These are phyloP conservation scores for Tremellales sp. DNA, from an alignment of 1,284 basidiomycete species.

Conservation along the genomic window DNA sequence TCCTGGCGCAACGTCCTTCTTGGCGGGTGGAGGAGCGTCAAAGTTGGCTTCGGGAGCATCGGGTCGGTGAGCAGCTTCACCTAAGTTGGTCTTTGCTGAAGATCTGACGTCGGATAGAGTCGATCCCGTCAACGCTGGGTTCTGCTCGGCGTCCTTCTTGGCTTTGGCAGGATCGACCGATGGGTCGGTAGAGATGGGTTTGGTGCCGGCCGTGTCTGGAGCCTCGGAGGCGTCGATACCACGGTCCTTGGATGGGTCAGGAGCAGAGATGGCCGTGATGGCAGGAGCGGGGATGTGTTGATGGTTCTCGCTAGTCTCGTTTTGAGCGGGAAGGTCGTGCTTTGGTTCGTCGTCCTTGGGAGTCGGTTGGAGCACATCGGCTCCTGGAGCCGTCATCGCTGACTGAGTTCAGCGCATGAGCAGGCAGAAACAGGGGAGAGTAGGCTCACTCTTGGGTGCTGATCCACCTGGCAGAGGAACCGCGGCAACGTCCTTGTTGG, in stretches of 20 bases:
- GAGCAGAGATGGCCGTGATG: constrained; percentile 29
- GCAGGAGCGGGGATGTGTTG: constrained; percentile 32
- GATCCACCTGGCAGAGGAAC: constrained; percentile 19
- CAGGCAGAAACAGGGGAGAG: not conserved
- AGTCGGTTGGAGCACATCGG: constrained; percentile 9
- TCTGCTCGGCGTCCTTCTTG: constrained; percentile 26
- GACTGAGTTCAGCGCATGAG: constrained; percentile 4
- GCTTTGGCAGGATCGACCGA: constrained; percentile 24
- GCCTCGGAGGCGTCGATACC: constrained; percentile 16
- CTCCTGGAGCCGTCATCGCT: not conserved
- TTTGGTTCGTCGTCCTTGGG: constrained; percentile 13
- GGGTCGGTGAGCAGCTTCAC: constrained; percentile 3
- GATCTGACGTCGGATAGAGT: constrained; percentile 1
- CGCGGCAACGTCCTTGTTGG: constrained; percentile 4
- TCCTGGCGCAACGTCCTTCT: constrained; percentile 1
- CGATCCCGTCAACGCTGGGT: constrained; percentile 7
- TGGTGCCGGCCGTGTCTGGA: constrained; percentile 20
- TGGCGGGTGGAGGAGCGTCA: not conserved
- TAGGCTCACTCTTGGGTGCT: constrained; percentile 22
- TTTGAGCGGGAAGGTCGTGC: constrained; percentile 38
- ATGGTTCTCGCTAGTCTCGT: constrained; percentile 37
- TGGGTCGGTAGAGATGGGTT: constrained; percentile 25
- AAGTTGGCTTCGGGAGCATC: constrained; percentile 11
- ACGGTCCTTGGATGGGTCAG: constrained; percentile 39
- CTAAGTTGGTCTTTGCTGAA: constrained; percentile 5